These are phyloP conservation scores for Fusarium robinianum DNA, from an alignment of 2,329 filamentous ascomycete genomes.

Conservation along the genomic window DNA sequence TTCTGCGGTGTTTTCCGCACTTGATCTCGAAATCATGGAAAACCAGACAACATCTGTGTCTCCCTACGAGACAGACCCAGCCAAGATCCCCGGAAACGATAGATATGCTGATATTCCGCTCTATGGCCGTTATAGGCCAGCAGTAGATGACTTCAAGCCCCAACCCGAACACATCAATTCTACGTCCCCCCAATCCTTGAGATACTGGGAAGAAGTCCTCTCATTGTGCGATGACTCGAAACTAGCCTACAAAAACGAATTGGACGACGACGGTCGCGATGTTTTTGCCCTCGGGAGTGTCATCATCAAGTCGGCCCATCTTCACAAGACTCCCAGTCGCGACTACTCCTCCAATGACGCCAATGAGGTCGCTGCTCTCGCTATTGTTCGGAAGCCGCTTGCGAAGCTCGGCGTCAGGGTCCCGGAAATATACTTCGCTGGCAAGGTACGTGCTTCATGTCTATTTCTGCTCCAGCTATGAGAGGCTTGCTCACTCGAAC, in stretches of 20 bases:
- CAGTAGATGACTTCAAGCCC: constrained; percentile 18
- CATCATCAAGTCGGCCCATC: constrained; percentile 46
- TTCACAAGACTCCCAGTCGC: constrained; percentile 26
- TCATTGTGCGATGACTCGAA: constrained; percentile 36
- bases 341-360: constrained; percentile 48
- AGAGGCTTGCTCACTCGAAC: neutral
- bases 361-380: constrained; percentile 45
- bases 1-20: too few species aligned
- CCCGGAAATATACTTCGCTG: constrained; percentile 45
- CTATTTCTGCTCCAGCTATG: neutral
- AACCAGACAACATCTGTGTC: neutral
- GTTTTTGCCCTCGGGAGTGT: constrained; percentile 49
- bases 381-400: constrained; percentile 38
- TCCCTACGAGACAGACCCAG: constrained; percentile 21
- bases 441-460: constrained; percentile 41
- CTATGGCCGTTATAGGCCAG: constrained; percentile 25
- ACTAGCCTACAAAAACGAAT: constrained; percentile 39
- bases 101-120: constrained; percentile 21
- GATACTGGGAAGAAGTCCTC: constrained; percentile 42
- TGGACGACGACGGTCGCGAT: constrained; percentile 43
- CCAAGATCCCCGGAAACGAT: constrained; percentile 18
- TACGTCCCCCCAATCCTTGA: constrained; percentile 27
- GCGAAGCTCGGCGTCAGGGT: constrained; percentile 35
- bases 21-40: too few species aligned
- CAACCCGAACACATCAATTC: constrained; percentile 34